Percentiles rank a stretch among this genome's conserved stretches.
phyloP scores from a whole-genome alignment of 164 flowering plant genomes.

The Akebia trifoliata region DNA sequence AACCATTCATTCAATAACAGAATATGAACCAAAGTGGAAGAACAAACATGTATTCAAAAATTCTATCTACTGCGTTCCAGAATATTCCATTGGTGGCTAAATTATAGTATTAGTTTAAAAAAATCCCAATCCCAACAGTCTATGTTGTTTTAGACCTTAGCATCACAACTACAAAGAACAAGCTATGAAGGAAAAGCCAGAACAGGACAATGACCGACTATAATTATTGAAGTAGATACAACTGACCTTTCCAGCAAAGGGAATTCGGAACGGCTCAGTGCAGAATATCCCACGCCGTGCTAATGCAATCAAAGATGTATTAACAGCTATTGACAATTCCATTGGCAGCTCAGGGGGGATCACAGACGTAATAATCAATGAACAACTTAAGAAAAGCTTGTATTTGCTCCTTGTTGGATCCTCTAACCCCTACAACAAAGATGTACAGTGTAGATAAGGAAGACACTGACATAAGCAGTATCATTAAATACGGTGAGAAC shows the following conservation, averaged over 20 bases:
- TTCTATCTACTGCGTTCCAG: no score
- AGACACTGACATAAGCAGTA: no score
- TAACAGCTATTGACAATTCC: conserved; percentile 98
- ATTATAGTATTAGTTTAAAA: no score
- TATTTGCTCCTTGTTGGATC: conserved; percentile 98
- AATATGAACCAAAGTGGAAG: no score
- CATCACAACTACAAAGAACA: no score
- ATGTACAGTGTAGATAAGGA: background rate
- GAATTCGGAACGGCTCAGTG: conserved; percentile 97
- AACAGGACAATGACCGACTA: background rate
- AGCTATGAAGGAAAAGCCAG: no score
- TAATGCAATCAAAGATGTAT: conserved; percentile 91
- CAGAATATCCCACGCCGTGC: conserved; percentile 96
- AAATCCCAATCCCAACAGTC: no score
- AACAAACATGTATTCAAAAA: no score
- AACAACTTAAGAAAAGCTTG: conserved; percentile 92
- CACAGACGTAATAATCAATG: conserved; percentile 92
- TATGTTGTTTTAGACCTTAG: no score
- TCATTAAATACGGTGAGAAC: no score
- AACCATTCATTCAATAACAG: no score
- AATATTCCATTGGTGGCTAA: no score
- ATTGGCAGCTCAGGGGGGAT: conserved; percentile 99
- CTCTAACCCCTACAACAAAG: conserved; percentile 73
- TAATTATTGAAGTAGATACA: background rate
- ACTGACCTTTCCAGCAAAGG: conserved; percentile 96